Base-by-base conservation (phyloP, 441 rosid species). In the Bruguiera hainesii region DNA sequence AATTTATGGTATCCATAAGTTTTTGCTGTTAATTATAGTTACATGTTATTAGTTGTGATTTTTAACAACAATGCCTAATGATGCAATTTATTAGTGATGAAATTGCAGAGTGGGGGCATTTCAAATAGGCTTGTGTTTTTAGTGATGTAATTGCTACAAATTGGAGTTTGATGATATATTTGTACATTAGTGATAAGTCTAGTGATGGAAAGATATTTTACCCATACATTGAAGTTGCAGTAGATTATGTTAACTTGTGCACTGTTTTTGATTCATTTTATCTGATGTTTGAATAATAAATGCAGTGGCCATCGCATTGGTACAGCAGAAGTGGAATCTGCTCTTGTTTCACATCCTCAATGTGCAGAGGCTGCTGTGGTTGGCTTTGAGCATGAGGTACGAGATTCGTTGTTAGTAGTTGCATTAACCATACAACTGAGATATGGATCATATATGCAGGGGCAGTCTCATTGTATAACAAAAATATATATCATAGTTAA, bases 341-440 rank as follows among this genome's bases (percentile, higher is more conserved):
- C 99, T 67, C 84, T 95, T 61, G 99, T 88, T 66, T 95, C 94
- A 19, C 97, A 95, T 82, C 91, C 95, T 21, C 85, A 90, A 51
- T 95, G 98, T 70, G 90, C 95, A 37, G 99, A 95, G 77, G 99
- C 97, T 77, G 99, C 97, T 68, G 99, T 95, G 58, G 98, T 95
- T 72, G 91, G 93, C 64, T 65, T 91, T 65, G 98, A 95, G 77
- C 99, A 95, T 25, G 97, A 91, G 99, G 97, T 94, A 87, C 18
- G n/a, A 23, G 10, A 63, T 16, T 21, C 3, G 26, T 23, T 23
- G 46, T 21, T 7, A 4, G 3, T 58, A 21, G 10, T 6, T n/a
- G 61, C 50, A 20, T 21, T 19, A 35, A 21, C 61, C 72, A 37
- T 37, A 37, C 46, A 37, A 42, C 15, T 42, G 13, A 3, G 4